These are phyloP conservation scores for Phytopythium cucurbitacearum DNA, from an alignment of 352 stramenopile species.

Conservation along the genomic window DNA sequence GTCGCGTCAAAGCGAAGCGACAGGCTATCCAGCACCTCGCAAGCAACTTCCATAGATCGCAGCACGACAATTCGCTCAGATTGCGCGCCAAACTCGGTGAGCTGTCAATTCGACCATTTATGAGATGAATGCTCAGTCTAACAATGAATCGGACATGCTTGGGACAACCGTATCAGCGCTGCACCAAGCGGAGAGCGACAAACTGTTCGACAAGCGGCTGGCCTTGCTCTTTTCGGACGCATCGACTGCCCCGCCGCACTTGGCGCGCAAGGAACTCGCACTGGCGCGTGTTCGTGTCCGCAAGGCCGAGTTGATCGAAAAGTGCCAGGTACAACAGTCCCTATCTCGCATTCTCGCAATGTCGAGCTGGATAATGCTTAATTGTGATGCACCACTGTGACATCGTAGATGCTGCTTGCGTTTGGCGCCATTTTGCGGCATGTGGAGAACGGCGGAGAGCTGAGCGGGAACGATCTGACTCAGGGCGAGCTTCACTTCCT, in stretches of 20 bases:
- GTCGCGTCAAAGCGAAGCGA: slow-evolving; percentile 47
- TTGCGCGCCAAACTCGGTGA: slow-evolving; percentile 44
- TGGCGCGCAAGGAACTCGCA: slow-evolving; percentile 49
- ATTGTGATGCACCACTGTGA: neutral
- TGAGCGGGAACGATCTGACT: slow-evolving; percentile 40
- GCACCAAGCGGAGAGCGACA: slow-evolving; percentile 54
- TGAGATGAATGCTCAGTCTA: too few species aligned
- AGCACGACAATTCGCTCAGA: slow-evolving; percentile 36
- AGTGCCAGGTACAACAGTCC: slow-evolving; percentile 34
- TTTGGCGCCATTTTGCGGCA: slow-evolving; percentile 43
- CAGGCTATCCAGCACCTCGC: slow-evolving; percentile 32
- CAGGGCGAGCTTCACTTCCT: slow-evolving; percentile 60
- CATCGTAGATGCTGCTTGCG: slow-evolving; percentile 35
- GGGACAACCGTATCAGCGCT: slow-evolving; percentile 27
- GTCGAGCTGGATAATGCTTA: neutral
- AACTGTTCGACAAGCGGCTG: slow-evolving; percentile 55
- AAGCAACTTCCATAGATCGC: slow-evolving; percentile 44
- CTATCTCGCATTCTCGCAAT: neutral
- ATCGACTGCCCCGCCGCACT: slow-evolving; percentile 43
- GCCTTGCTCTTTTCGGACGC: slow-evolving; percentile 50
- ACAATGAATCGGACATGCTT: too few species aligned
- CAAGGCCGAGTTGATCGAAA: slow-evolving; percentile 53
- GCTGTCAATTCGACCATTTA: neutral
- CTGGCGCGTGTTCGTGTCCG: slow-evolving; percentile 48
- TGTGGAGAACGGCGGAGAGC: slow-evolving; percentile 35